These are phyloP conservation scores for Aspergillus thermomutatus DNA, from an alignment of 2,329 filamentous ascomycete species.

Conservation along the genomic window DNA sequence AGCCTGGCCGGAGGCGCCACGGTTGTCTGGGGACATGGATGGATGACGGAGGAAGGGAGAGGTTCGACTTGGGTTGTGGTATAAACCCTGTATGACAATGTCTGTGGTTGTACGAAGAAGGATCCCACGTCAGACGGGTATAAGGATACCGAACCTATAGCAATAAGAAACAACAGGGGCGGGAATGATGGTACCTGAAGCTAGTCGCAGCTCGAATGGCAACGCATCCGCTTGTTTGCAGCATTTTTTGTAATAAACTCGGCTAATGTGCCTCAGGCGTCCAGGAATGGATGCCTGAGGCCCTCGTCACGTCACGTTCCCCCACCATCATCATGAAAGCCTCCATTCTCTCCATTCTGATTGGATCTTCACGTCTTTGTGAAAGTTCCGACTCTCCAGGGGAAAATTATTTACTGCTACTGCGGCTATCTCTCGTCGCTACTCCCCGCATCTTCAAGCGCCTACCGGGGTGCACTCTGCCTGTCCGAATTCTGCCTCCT, in stretches of 20 bases:
- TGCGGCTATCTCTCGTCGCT: neutral
- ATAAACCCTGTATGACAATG: neutral
- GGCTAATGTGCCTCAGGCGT: neutral
- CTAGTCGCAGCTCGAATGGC: neutral
- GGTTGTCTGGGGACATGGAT: slow-evolving; percentile 26
- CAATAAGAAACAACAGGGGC: neutral
- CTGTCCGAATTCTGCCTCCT: neutral
- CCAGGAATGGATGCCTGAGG: neutral
- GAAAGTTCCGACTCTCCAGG: neutral
- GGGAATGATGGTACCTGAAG: neutral
- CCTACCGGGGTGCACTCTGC: neutral
- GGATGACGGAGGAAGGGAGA: slow-evolving; percentile 1
- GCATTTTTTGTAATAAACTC: neutral
- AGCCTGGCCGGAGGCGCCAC: slow-evolving; percentile 21
- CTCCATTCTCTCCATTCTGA: neutral
- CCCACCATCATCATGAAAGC: no score
- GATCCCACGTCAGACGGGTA: slow-evolving; percentile 4
- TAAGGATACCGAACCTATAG: neutral
- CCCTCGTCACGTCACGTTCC: no score
- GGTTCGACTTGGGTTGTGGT: slow-evolving; percentile 2
- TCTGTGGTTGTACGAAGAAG: neutral
- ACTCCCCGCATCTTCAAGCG: neutral
- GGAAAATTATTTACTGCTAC: neutral
- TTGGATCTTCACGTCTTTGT: neutral
- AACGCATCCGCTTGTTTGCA: neutral